phyloP scores from a whole-genome alignment of 768 basidiomycete species.

The Serendipita sp. region DNA sequence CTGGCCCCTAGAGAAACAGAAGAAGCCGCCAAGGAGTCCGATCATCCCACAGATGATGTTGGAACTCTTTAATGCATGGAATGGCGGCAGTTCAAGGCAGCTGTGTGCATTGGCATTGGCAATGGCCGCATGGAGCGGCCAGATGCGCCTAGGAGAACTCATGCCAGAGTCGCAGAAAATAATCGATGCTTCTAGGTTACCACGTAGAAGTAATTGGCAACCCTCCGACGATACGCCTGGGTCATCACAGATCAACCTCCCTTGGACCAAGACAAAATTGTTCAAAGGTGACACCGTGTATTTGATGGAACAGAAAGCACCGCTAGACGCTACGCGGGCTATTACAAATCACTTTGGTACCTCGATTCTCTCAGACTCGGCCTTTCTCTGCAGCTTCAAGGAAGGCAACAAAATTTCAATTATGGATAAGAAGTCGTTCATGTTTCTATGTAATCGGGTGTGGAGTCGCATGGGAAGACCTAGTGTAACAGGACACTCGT shows the following conservation, averaged over 20 bases:
- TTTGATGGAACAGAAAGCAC: neutral
- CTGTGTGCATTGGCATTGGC: neutral
- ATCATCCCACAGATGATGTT: neutral
- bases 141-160: neutral
- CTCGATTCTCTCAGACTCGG: neutral
- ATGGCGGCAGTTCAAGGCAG: neutral
- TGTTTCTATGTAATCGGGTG: neutral
- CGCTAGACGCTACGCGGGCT: neutral
- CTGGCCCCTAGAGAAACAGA: neutral
- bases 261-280: neutral
- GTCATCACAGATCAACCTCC: neutral
- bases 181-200: neutral
- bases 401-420: neutral
- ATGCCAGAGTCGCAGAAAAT: neutral
- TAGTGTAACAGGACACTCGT: slow-evolving; percentile 18
- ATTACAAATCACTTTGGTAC: neutral
- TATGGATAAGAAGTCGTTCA: neutral
- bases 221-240: neutral
- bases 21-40: neutral
- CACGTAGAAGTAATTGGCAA: neutral
- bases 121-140: neutral
- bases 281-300: neutral
- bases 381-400: neutral
- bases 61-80: neutral
- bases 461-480: neutral